phyloP scores from a whole-genome alignment of 1,139 yeast genomes.

The Hemisphaericaspora xylofermentans region DNA sequence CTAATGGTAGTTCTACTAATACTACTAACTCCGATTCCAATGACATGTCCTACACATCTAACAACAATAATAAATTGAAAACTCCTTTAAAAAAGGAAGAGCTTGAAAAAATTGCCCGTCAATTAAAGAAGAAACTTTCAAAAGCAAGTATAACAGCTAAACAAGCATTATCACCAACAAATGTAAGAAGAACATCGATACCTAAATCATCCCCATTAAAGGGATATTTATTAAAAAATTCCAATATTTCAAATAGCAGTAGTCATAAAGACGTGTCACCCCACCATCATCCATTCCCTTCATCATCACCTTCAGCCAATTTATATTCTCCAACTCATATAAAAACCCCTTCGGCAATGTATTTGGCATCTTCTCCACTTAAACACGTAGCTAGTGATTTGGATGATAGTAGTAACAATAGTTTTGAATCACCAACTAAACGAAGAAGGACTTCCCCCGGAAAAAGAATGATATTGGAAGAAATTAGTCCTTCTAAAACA shows the following conservation, averaged over 20 bases:
- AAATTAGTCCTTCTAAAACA: constrained; percentile 30
- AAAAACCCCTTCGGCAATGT: constrained; percentile 36
- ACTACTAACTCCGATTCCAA: background rate
- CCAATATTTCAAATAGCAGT: too few species aligned
- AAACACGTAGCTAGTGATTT: constrained; percentile 19
- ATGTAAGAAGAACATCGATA: constrained; percentile 12
- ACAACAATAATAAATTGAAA: constrained; percentile 16
- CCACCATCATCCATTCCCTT: constrained; percentile 16
- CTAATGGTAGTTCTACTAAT: background rate
- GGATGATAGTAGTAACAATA: constrained; percentile 15
- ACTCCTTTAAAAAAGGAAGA: constrained; percentile 48
- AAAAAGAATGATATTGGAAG: constrained; percentile 40
- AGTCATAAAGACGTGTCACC: constrained; percentile 11
- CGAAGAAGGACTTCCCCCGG: constrained; percentile 26
- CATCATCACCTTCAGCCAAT: constrained; percentile 34
- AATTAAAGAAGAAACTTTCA: constrained; percentile 43
- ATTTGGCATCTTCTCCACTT: constrained; percentile 35
- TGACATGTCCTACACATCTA: constrained; percentile 1
- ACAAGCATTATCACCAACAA: constrained; percentile 33
- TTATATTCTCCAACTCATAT: constrained; percentile 46
- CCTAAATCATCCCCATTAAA: constrained; percentile 35
- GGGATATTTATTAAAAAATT: constrained; percentile 14
- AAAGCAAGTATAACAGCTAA: constrained; percentile 49
- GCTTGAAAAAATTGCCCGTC: constrained; percentile 46
- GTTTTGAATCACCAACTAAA: constrained; percentile 35